These are phyloP conservation scores for Acmispon strigosus DNA, from an alignment of 306 rosid genomes.

Conservation along the genomic window DNA sequence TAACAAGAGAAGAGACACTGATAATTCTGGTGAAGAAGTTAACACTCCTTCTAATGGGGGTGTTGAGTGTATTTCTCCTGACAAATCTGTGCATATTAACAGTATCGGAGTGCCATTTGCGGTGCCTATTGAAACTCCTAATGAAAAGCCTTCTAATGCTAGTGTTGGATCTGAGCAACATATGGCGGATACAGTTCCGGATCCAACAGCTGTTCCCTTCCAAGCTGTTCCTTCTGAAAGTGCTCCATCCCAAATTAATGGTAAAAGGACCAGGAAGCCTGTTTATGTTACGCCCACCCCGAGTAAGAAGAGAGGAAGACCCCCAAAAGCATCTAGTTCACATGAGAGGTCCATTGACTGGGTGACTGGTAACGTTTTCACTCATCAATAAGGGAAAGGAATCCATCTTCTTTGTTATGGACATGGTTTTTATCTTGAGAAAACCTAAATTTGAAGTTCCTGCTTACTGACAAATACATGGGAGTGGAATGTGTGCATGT, in stretches of 20 bases:
- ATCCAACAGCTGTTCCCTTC: background rate
- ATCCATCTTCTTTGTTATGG: background rate
- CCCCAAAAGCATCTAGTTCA: background rate
- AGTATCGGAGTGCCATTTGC: slow-evolving; percentile 1
- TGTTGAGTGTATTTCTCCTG: slow-evolving; percentile 22
- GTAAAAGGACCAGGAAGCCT: slow-evolving; percentile 5
- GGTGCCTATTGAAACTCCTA: slow-evolving; percentile 16
- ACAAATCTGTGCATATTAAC: slow-evolving; percentile 11
- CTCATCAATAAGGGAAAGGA: background rate
- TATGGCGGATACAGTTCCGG: background rate
- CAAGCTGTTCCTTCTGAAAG: background rate
- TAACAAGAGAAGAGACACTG: slow-evolving; percentile 18
- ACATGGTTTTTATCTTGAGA: slow-evolving; percentile 7
- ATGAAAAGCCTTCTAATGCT: background rate
- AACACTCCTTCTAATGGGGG: slow-evolving; percentile 25
- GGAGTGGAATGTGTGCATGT: background rate
- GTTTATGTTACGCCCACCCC: slow-evolving; percentile 5
- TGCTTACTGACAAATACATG: background rate
- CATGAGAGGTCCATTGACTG: background rate
- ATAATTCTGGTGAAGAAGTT: slow-evolving; percentile 21
- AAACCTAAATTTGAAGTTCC: background rate
- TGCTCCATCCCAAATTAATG: background rate
- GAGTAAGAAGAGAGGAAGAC: slow-evolving; percentile 25
- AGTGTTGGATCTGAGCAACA: slow-evolving; percentile 4
- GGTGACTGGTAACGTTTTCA: slow-evolving; percentile 28